Percentiles rank a stretch among this genome's conserved stretches.
These are phyloP conservation scores for Colletotrichum sojae DNA, from an alignment of 2,329 filamentous ascomycete species.

Conservation along the genomic window DNA sequence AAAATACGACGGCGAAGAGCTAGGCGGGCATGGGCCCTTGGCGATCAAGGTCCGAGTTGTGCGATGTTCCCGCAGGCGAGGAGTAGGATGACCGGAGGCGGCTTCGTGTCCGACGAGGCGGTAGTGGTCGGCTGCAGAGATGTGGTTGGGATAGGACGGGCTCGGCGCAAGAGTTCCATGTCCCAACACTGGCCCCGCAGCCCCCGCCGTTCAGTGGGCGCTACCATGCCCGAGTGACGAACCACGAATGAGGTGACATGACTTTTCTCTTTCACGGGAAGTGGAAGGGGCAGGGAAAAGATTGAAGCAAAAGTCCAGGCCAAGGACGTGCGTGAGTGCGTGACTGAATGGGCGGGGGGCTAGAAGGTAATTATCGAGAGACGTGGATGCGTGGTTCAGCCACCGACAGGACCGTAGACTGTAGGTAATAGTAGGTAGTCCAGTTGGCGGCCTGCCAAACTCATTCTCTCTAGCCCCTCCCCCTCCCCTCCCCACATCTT, in stretches of 20 bases:
- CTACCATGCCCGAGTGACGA: constrained; percentile 11
- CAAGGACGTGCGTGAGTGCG: neutral
- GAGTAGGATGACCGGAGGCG: constrained; percentile 18
- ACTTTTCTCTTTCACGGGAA: neutral
- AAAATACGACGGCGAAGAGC: neutral
- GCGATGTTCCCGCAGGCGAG: constrained; percentile 11
- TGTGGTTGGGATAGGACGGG: constrained; percentile 14
- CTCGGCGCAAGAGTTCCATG: constrained; percentile 25
- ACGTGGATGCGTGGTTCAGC: neutral
- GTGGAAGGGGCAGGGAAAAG: neutral
- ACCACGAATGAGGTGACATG: neutral
- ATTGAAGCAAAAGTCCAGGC: neutral
- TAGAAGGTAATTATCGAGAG: neutral
- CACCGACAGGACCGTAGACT: too few species aligned
- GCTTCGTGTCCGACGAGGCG: constrained; percentile 22
- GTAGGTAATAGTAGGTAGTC: too few species aligned
- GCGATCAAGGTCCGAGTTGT: constrained; percentile 12
- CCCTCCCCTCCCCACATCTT: neutral
- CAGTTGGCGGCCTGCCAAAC: too few species aligned
- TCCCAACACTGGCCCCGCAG: constrained; percentile 15
- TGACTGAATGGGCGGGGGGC: neutral
- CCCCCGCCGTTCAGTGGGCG: neutral
- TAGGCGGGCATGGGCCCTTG: constrained; percentile 1
- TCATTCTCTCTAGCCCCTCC: neutral
- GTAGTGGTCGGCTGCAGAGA: constrained; percentile 28